Evolutionary conservation across 2,329 filamentous ascomycete species (phyloP).

Genomic region (Coniochaeta prunicola): DNA sequence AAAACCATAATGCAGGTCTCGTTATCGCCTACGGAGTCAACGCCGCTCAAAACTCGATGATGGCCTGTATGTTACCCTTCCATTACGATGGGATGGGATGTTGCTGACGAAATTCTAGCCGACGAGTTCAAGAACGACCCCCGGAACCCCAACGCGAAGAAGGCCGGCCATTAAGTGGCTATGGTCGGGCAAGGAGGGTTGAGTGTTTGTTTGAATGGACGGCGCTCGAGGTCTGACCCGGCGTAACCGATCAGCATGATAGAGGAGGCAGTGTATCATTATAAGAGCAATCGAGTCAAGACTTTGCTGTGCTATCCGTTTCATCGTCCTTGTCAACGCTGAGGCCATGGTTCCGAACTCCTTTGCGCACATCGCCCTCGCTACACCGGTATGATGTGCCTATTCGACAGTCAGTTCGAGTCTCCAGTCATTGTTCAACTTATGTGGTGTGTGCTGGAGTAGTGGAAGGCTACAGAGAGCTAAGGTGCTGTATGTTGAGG

Average conservation of each 20-base stretch:
- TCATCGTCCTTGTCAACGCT: background rate
- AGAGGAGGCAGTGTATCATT: conserved; percentile 27
- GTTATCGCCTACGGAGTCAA: conserved; percentile 91
- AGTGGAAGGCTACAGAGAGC: background rate
- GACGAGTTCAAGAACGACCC: conserved; percentile 97
- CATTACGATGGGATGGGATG: background rate
- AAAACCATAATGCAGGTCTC: conserved; percentile 47
- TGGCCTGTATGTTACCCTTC: conserved; percentile 54
- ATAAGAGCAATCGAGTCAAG: background rate
- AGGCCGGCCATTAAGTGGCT: conserved; percentile 33
- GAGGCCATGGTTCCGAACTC: background rate
- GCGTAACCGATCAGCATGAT: background rate
- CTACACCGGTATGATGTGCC: background rate
- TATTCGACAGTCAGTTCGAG: background rate
- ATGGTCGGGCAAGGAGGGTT: background rate
- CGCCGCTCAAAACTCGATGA: conserved; percentile 69
- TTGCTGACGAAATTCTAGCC: conserved; percentile 44
- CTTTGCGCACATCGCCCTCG: background rate
- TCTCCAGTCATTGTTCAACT: background rate
- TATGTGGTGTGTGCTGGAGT: background rate
- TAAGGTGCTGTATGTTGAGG: too few relatives aligned
- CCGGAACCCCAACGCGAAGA: conserved; percentile 64
- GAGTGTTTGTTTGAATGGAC: conserved; percentile 9
- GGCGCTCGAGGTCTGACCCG: background rate
- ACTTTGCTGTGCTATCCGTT: background rate